Evolutionary conservation across 495 filamentous ascomycete genomes (phyloP).

Genomic region (Aspergillus carlsbadensis): DNA sequence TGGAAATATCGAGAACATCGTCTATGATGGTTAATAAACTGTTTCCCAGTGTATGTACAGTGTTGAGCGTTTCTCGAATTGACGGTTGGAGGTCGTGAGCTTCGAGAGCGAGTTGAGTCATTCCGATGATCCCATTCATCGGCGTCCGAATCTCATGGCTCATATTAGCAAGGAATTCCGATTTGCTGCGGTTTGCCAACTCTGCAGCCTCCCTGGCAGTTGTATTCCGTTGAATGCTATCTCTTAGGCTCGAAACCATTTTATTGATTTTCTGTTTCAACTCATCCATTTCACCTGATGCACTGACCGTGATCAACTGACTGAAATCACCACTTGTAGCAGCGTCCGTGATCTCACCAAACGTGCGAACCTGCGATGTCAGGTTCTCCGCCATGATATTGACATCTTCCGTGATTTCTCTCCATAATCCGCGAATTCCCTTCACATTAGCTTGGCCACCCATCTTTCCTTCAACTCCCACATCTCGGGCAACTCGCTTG

Average conservation of each 20-base stretch:
- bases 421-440: conserved; percentile 92
- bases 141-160: conserved; percentile 97
- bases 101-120: conserved; percentile 96
- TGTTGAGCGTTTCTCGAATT: conserved; percentile 97
- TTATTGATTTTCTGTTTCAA: conserved; percentile 98
- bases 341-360: conserved; percentile 95
- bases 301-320: conserved; percentile 93
- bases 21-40: conserved; percentile 98
- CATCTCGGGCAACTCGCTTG: conserved; percentile 93
- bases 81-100: conserved; percentile 88
- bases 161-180: too few relatives aligned
- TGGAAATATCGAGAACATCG: conserved; percentile 97
- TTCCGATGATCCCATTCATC: conserved; percentile 85
- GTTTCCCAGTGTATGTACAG: conserved; percentile 96
- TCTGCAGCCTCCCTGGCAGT: conserved; percentile 94
- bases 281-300: conserved; percentile 98
- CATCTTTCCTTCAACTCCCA: conserved; percentile 98
- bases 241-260: conserved; percentile 93
- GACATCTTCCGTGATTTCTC: conserved; percentile 96
- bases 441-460: conserved; percentile 95
- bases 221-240: conserved; percentile 97
- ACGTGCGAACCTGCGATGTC: conserved; percentile 95
- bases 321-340: conserved; percentile 97
- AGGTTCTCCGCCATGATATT: conserved; percentile 99
- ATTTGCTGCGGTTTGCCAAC: conserved; percentile 96